Percentiles rank a stretch among this genome's conserved stretches.
Evolutionary conservation across 257 asterid genomes (phyloP).

Genomic region (Solanum bulbocastanum): DNA sequence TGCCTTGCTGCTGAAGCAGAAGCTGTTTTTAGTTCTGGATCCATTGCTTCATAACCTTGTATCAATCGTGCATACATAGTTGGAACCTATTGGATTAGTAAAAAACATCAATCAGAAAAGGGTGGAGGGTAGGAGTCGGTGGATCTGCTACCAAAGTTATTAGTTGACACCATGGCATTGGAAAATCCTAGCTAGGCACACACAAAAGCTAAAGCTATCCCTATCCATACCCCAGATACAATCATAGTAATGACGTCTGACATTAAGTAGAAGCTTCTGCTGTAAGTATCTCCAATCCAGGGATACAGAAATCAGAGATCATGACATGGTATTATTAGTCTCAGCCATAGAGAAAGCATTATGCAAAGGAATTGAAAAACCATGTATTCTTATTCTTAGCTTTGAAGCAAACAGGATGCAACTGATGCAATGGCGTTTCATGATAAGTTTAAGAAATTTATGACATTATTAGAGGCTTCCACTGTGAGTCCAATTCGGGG

Average conservation of each 20-base stretch:
- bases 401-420: background rate
- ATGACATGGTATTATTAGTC: background rate
- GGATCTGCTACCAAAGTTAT: background rate
- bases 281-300: background rate
- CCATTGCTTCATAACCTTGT: slow-evolving; percentile 95
- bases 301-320: background rate
- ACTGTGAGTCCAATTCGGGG: background rate
- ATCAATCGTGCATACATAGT: slow-evolving; percentile 91
- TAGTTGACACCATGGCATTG: background rate
- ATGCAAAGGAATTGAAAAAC: background rate
- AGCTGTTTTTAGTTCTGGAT: slow-evolving; percentile 49
- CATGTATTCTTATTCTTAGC: background rate
- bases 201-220: background rate
- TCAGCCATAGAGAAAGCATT: background rate
- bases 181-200: background rate
- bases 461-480: background rate
- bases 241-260: background rate
- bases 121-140: background rate
- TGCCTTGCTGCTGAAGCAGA: slow-evolving; percentile 70
- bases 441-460: background rate
- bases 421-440: background rate
- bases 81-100: slow-evolving; percentile 53
- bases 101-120: background rate
- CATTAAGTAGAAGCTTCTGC: background rate
- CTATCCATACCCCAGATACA: background rate